A percentile compares a stretch with the other conserved stretches of the same genome.
Evolutionary conservation across 305 asterid species (phyloP).

Genomic region (Rubia tinctorum): DNA sequence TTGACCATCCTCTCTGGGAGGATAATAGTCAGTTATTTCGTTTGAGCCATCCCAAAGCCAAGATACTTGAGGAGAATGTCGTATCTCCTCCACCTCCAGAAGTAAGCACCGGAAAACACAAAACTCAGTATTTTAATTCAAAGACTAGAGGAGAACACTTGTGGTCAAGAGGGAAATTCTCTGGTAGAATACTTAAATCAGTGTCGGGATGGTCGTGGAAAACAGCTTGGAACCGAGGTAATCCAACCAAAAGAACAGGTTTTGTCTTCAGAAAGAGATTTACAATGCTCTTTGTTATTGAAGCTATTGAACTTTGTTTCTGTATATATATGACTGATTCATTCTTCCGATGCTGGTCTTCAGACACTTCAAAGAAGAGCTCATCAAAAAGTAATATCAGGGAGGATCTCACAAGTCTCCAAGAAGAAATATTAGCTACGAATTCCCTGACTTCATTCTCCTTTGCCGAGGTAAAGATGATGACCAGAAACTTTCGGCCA

Average conservation of each 20-base stretch:
- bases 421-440: not conserved
- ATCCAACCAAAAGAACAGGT: not conserved
- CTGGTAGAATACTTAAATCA: not conserved
- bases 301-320: not conserved
- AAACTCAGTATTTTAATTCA: not conserved
- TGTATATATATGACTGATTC: not conserved
- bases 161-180: not conserved
- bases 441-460: constrained; percentile 1
- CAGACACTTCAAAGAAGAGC: not conserved
- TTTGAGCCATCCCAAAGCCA: not conserved
- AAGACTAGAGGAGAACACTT: not conserved
- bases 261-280: not conserved
- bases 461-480: not conserved
- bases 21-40: not conserved
- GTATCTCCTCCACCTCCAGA: not conserved
- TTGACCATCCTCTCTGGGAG: not conserved
- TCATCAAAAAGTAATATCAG: not conserved
- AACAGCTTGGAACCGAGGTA: constrained; percentile 4
- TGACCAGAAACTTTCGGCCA: not conserved
- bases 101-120: not conserved
- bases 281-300: too few species aligned
- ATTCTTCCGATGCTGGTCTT: not conserved
- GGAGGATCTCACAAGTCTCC: not conserved
- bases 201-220: not conserved
- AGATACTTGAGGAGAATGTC: not conserved